Evolutionary conservation across 176 grass and related monocot genomes (phyloP), one percentile per base, ranked within the genome.

Genomic region (Oryza meridionalis): DNA sequence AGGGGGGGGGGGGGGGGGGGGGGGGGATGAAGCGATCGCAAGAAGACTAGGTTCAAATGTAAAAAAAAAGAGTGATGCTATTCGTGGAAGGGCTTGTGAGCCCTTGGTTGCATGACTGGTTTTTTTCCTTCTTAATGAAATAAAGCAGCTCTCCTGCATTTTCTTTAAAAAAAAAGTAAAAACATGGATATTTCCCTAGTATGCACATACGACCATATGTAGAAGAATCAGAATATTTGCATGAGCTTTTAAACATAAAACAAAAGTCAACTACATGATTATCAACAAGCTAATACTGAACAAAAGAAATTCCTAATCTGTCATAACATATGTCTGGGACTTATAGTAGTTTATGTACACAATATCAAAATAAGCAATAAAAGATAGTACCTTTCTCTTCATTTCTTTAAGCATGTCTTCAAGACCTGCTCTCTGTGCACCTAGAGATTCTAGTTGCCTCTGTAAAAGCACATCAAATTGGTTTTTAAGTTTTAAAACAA

Each of bases 391-490:
- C 91, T 94, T 99, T 89, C 93, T 94, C 85, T 99, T 99, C 97
- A 99, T 99, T 82, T 99, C 97, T 84, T 99, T 99, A 35, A 99
- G 88, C 91, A 96, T 96, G 70, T 99, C 97, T 90, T 99, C 97
- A 72, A 99, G 97, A 77, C 97, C 93, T 19, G 97, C 97, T 72
- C 97, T 94, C 77, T 99, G 90, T 80, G 94, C 91, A 53, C 97
- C 91, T 84, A 99, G 80, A 92, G 84, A 85, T 83, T 99, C 93
- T 88, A 99, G 86, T 89, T 99, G 93, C 84, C 93, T 96, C 97
- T 99, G 90, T 82, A 51, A 74, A 4, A 12, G 77, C 59, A 90
- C 63, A 77, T 49, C 16, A 32, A 81, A 67, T 83, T 69, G 62
- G 61, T 40, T 78, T 50, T 61, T 32, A 86, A 80, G 32, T 79